Base-by-base conservation (phyloP, 805 yeast species). In the Kluyveromyces starmeri region DNA sequence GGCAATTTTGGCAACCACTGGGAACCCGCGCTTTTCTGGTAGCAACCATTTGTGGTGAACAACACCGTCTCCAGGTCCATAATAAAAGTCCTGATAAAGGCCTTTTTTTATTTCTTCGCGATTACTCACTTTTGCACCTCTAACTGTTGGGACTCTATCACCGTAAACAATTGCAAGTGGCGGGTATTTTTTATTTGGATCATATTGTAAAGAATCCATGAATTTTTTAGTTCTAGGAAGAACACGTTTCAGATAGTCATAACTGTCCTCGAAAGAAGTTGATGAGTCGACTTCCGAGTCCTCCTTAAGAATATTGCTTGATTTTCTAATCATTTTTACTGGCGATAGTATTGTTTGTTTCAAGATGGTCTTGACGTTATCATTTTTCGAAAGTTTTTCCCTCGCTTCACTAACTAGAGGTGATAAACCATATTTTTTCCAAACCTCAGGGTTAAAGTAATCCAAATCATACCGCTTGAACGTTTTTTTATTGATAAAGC, bases 21-120 rank as follows among this genome's bases (percentile, higher is more conserved):
- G 76, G 49, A 81, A 85, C 0, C 89, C 94, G 42, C 69, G 68
- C 27, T 61, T 60, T 44, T 80, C 83, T 0, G 96, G 96, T 73
- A 86, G 72, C 32, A 83, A 58, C 81, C 86, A 80, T 42, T 73
- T 73, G 44, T 80, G 83, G 56, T 83, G 83, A 1, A 84, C 84
- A 13, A 88, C 96, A 27, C 96, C 96, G 55, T 88, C 96, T 11
- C 96, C 96, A 4, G 84, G 83, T 0, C 94, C 95, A 48, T 83
- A 86, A 46, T 70, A 74, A 47, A 84, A 80, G 46, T 83, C 78
- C 42, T 70, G 75, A 59, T 82, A 86, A 43, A 74, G 70, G 3
- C 95, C 95, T 25, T 70, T 66, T 38, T 61, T 67, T 39, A 88
- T 75, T 23, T 75, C 92, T 27, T 78, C 70, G 8, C 52, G 52